A percentile compares a stretch with the other conserved stretches of the same genome.
phyloP scores from a whole-genome alignment of 192 early-diverging fungal species.

The Entomortierella parvispora region DNA sequence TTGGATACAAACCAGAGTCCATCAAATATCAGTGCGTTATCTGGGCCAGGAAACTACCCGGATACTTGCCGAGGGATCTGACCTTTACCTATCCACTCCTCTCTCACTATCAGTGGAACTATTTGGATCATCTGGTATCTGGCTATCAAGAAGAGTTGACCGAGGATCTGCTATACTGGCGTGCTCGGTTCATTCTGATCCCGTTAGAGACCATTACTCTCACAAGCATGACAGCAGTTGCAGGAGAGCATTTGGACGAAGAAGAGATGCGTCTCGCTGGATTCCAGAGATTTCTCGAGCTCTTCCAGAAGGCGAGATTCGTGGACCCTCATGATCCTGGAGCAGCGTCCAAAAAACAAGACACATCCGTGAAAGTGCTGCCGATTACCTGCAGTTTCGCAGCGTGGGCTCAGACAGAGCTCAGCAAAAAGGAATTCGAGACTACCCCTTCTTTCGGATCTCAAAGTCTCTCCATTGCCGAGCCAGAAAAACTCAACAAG shows the following conservation, averaged over 20 bases:
- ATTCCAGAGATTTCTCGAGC: slow-evolving; percentile 89
- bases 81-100: slow-evolving; percentile 82
- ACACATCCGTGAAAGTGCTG: slow-evolving; percentile 41
- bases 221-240: slow-evolving; percentile 60
- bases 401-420: slow-evolving; percentile 34
- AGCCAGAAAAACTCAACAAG: slow-evolving; percentile 30
- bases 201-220: slow-evolving; percentile 75
- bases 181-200: slow-evolving; percentile 90
- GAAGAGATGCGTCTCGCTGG: slow-evolving; percentile 89
- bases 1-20: slow-evolving; percentile 63
- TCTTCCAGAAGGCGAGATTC: slow-evolving; percentile 74
- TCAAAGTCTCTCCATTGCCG: background rate
- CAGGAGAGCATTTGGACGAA: slow-evolving; percentile 76
- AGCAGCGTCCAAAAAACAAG: slow-evolving; percentile 41
- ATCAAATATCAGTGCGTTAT: slow-evolving; percentile 83
- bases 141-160: slow-evolving; percentile 86
- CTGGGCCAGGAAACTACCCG: slow-evolving; percentile 80
- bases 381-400: slow-evolving; percentile 46
- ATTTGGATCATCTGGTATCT: slow-evolving; percentile 89
- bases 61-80: slow-evolving; percentile 67
- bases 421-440: slow-evolving; percentile 29
- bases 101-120: slow-evolving; percentile 92
- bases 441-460: slow-evolving; percentile 12
- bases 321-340: slow-evolving; percentile 54
- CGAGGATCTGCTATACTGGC: slow-evolving; percentile 85